These are phyloP conservation scores for Trapa incisa DNA, from an alignment of 345 rosid genomes.

Conservation along the genomic window DNA sequence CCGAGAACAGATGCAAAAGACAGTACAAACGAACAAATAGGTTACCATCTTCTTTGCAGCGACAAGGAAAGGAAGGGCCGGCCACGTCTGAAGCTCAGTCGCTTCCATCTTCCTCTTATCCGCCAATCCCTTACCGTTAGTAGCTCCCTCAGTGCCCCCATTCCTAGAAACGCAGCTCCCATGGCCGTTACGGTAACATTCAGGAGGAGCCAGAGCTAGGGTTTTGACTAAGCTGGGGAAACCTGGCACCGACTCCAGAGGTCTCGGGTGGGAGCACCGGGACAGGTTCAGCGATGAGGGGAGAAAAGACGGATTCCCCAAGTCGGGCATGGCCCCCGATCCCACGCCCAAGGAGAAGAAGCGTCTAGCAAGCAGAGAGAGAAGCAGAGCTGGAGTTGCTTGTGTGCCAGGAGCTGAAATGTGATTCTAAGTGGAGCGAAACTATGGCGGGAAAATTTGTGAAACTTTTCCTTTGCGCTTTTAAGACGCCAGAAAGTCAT, in stretches of 20 bases:
- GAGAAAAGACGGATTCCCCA: conserved; percentile 21
- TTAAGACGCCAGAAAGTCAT: background rate
- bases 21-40: background rate
- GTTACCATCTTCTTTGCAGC: conserved; percentile 57
- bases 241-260: conserved; percentile 17
- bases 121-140: conserved; percentile 12
- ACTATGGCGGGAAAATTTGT: conserved; percentile 24
- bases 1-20: background rate
- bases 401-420: background rate
- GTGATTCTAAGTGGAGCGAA: conserved; percentile 2
- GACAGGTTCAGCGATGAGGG: conserved; percentile 21
- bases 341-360: conserved; percentile 9
- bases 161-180: background rate
- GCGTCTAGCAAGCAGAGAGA: background rate
- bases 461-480: conserved; percentile 1
- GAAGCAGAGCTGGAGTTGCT: background rate
- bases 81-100: conserved; percentile 28
- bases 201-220: conserved; percentile 9
- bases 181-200: background rate
- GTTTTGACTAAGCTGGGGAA: conserved; percentile 12
- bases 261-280: conserved; percentile 20
- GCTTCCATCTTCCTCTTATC: conserved; percentile 35
- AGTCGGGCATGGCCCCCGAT: conserved; percentile 26
- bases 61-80: conserved; percentile 60
- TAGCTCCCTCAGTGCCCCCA: background rate